These are phyloP conservation scores for Trichothecium sympodiale DNA, from an alignment of 2,329 filamentous ascomycete genomes.

Conservation along the genomic window DNA sequence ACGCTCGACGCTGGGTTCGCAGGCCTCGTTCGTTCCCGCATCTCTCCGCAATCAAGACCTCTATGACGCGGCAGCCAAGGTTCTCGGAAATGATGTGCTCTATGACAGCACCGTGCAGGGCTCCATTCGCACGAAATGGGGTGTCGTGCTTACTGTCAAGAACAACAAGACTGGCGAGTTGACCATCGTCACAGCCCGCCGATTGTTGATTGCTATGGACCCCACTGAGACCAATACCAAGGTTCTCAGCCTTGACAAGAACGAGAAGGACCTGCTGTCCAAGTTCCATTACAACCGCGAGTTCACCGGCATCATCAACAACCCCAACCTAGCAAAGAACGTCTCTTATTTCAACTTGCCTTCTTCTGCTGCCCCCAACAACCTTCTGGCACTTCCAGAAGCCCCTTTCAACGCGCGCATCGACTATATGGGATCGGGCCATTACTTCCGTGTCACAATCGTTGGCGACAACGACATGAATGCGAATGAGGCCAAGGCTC, in stretches of 20 bases:
- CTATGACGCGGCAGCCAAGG: constrained; percentile 23
- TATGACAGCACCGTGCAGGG: constrained; percentile 21
- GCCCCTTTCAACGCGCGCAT: constrained; percentile 12
- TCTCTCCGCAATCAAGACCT: constrained; percentile 27
- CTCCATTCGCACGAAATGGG: constrained; percentile 14
- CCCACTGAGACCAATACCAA: constrained; percentile 19
- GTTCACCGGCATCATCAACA: constrained; percentile 19
- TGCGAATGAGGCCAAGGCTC: constrained; percentile 10
- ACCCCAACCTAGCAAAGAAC: constrained; percentile 14
- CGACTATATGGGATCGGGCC: constrained; percentile 18
- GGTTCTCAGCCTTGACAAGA: constrained; percentile 18
- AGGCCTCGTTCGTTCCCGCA: constrained; percentile 18
- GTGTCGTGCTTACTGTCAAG: constrained; percentile 14
- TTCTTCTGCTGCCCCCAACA: constrained; percentile 8
- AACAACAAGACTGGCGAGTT: constrained; percentile 11
- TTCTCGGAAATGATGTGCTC: constrained; percentile 24
- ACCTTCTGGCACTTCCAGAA: constrained; percentile 11
- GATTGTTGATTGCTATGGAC: constrained; percentile 23
- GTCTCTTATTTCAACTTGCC: constrained; percentile 9
- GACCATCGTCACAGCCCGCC: constrained; percentile 19
- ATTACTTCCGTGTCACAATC: constrained; percentile 19
- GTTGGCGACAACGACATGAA: constrained; percentile 13
- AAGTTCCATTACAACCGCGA: constrained; percentile 21
- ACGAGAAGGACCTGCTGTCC: constrained; percentile 19
- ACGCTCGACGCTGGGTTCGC: constrained; percentile 16